phyloP scores from a whole-genome alignment of 805 yeast species.

The Candida boleticola region DNA sequence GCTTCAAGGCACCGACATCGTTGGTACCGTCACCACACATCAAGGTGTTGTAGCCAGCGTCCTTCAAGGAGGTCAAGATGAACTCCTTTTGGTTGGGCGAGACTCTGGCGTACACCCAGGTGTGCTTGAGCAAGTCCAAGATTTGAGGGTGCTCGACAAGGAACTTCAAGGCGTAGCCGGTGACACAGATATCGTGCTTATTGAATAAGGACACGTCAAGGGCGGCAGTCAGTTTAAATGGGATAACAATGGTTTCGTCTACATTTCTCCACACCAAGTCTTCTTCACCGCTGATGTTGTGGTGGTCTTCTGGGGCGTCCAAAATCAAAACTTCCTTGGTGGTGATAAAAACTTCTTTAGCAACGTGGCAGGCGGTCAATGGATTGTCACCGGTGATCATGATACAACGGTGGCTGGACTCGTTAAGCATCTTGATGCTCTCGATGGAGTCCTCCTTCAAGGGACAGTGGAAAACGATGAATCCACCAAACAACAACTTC shows the following conservation, averaged over 20 bases:
- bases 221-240: constrained; percentile 58
- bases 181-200: constrained; percentile 81
- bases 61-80: constrained; percentile 77
- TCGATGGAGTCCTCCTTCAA: constrained; percentile 90
- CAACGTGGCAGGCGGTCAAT: constrained; percentile 96
- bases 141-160: constrained; percentile 69
- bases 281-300: constrained; percentile 42
- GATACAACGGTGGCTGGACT: constrained; percentile 90
- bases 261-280: constrained; percentile 83
- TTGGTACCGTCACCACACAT: constrained; percentile 99
- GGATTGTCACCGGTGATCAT: constrained; percentile 99
- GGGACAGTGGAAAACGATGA: constrained; percentile 96
- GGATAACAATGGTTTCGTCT: constrained; percentile 68
- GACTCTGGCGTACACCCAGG: constrained; percentile 98
- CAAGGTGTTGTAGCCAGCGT: constrained; percentile 85
- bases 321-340: constrained; percentile 80
- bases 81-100: constrained; percentile 96
- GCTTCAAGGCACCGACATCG: constrained; percentile 98
- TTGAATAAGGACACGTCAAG: constrained; percentile 58
- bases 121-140: constrained; percentile 70
- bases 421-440: constrained; percentile 87
- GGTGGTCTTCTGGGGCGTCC: constrained; percentile 77
- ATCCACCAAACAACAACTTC: constrained; percentile 79
- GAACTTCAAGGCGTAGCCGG: constrained; percentile 82
- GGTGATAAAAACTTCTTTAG: constrained; percentile 86